Evolutionary conservation across 768 basidiomycete species (phyloP), one percentile per base, ranked within the genome.

Genomic region (Mycena rebaudengoi): DNA sequence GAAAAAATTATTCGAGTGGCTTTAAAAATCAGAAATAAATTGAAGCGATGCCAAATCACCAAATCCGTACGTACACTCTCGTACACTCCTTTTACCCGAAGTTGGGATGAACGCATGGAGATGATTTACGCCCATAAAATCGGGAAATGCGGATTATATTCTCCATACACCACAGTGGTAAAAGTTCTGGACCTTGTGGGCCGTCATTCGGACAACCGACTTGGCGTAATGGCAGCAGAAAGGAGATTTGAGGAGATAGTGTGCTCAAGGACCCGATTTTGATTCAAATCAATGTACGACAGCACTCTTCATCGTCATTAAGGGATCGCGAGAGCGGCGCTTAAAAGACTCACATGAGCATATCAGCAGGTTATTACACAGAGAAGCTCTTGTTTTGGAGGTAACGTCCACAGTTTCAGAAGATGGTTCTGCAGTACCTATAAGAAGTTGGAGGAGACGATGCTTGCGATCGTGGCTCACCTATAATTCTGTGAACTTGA

Each of bases 81-180:
- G 85, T 51, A 94, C 85, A 65, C 93, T 92, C 92, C 91, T 93
- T 71, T 53, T 58, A 67, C 41, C 44, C 35, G n/a, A 45, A 18
- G 50, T 51, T 50, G 59, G 62, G 30, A 53, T 33, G 49, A 40
- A 67, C 46, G 44, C 46, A 46, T 48, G 50, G 58, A 44, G 37
- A 35, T 35, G 58, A 29, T 61, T 40, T 20, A 21, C 51, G 53
- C 57, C 57, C 64, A 92, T 92, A 73, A 93, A 92, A 74, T 94
- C 92, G 10, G 92, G 92, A 5, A 91, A 92, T 4, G 90, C 91
- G 18, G 85, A 78, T 4, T 41, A 54, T 61, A 6, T 70, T 60
- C 6, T 68, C 73, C 3, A 75, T 73, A 65, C 68, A 16, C 82
- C 85, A 63, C 86, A 90, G 40, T 75, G 75, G 41, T 68, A 75